phyloP scores from a whole-genome alignment of 495 filamentous ascomycete species.

The Penicillium desertorum region DNA sequence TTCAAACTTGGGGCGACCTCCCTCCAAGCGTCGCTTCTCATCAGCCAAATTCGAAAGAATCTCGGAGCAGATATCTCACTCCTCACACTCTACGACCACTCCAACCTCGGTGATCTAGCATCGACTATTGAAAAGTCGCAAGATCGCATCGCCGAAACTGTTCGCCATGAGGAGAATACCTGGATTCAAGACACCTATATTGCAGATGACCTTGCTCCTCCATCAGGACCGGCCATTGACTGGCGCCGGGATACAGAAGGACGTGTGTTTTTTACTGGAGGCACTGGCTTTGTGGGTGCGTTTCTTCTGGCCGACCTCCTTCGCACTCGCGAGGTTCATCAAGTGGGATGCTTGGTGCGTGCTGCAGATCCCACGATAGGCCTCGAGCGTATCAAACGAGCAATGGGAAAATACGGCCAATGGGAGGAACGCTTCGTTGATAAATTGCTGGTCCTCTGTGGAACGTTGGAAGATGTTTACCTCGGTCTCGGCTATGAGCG shows the following conservation, averaged over 20 bases:
- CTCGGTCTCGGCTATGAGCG: background rate
- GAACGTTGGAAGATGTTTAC: no score
- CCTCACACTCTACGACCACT: conserved; percentile 18
- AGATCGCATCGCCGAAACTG: no score
- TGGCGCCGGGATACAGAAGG: conserved; percentile 21
- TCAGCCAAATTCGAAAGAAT: conserved; percentile 8
- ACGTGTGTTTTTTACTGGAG: conserved; percentile 63
- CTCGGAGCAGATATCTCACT: conserved; percentile 2
- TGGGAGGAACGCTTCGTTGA: no score
- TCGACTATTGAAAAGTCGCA: background rate
- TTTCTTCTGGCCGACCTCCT: conserved; percentile 14
- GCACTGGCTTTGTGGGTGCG: conserved; percentile 74
- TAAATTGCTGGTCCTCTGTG: no score
- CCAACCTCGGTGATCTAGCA: background rate
- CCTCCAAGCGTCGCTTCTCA: conserved; percentile 16
- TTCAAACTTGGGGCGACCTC: conserved; percentile 17
- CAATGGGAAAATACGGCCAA: no score
- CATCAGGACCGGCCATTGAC: conserved; percentile 3
- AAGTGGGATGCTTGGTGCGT: conserved; percentile 15
- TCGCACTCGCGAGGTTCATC: conserved; percentile 4
- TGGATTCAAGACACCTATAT: no score
- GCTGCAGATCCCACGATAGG: background rate
- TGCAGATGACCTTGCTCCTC: no score
- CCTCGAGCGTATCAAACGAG: no score
- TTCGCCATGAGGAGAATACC: no score